These are phyloP conservation scores for Pseudocercospora vitis DNA, from an alignment of 2,329 filamentous ascomycete species.

Conservation along the genomic window DNA sequence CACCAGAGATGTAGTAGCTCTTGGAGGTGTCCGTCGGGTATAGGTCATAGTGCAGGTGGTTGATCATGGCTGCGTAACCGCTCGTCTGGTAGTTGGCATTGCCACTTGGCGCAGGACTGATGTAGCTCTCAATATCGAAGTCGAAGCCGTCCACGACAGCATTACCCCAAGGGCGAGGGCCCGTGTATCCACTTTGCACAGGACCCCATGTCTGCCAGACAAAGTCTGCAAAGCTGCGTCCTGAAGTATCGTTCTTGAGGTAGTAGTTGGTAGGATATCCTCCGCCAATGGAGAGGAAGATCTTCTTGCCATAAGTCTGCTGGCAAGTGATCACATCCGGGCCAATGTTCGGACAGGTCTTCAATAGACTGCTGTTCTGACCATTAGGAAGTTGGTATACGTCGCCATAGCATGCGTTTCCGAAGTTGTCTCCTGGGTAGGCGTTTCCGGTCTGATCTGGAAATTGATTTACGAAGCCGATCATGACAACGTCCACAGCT, in stretches of 20 bases:
- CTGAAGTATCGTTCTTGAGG: conserved; percentile 44
- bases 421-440: conserved; percentile 57
- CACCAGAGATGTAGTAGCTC: conserved; percentile 53
- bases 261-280: conserved; percentile 44
- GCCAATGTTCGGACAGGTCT: conserved; percentile 34
- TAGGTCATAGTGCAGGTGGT: conserved; percentile 45
- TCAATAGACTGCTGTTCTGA: conserved; percentile 11
- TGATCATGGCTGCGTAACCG: conserved; percentile 47
- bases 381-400: conserved; percentile 22
- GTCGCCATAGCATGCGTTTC: conserved; percentile 20
- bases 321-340: conserved; percentile 49
- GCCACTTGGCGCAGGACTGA: conserved; percentile 27
- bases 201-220: conserved; percentile 50
- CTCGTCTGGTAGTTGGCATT: conserved; percentile 37
- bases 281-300: conserved; percentile 51
- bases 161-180: conserved; percentile 48
- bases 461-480: conserved; percentile 58
- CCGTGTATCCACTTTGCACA: conserved; percentile 29
- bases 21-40: conserved; percentile 40
- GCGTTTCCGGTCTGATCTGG: conserved; percentile 47
- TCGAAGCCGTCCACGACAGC: conserved; percentile 55
- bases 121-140: conserved; percentile 50
- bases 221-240: conserved; percentile 45
- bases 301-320: conserved; percentile 44
- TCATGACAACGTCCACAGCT: conserved; percentile 56